Percentiles rank a stretch among this genome's conserved stretches.
These are phyloP conservation scores for Sugiyamaella xylanicola DNA, from an alignment of 1,139 yeast genomes.

Conservation along the genomic window DNA sequence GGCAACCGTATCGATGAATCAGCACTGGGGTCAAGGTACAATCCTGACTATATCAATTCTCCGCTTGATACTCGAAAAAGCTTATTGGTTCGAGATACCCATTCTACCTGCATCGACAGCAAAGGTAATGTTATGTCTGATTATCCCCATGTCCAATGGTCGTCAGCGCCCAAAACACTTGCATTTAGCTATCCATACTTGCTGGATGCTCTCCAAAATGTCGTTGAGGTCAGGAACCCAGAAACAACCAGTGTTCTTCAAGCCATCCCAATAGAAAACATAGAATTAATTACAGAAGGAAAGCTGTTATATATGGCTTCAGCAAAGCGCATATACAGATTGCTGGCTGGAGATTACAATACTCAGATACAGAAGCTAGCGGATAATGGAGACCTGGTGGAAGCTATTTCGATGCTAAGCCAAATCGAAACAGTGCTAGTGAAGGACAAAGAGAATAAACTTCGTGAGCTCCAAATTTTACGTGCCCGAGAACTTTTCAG, in stretches of 20 bases:
- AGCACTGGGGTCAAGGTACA: constrained; percentile 15
- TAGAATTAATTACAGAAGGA: constrained; percentile 28
- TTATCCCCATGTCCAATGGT: constrained; percentile 30
- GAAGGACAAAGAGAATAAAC: constrained; percentile 41
- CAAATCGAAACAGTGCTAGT: constrained; percentile 42
- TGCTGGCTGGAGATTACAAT: constrained; percentile 37
- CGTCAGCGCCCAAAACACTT: constrained; percentile 34
- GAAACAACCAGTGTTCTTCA: constrained; percentile 37
- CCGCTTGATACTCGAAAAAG: constrained; percentile 21
- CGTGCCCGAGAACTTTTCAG: constrained; percentile 47
- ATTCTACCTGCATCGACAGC: constrained; percentile 30
- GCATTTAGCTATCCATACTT: constrained; percentile 42
- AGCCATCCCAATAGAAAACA: constrained; percentile 31
- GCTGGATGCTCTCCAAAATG: constrained; percentile 32
- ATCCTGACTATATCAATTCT: neutral
- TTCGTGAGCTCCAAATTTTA: constrained; percentile 51
- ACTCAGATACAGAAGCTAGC: constrained; percentile 39
- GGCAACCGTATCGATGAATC: neutral
- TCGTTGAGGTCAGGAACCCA: constrained; percentile 40
- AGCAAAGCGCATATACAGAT: constrained; percentile 33
- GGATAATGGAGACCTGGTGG: constrained; percentile 35
- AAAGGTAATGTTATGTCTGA: constrained; percentile 30
- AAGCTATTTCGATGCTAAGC: constrained; percentile 50
- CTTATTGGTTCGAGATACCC: constrained; percentile 35
- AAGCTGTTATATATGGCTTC: constrained; percentile 35